These are phyloP conservation scores for Poteriospumella lacustris DNA, from an alignment of 108 stramenopile species.

Conservation along the genomic window DNA sequence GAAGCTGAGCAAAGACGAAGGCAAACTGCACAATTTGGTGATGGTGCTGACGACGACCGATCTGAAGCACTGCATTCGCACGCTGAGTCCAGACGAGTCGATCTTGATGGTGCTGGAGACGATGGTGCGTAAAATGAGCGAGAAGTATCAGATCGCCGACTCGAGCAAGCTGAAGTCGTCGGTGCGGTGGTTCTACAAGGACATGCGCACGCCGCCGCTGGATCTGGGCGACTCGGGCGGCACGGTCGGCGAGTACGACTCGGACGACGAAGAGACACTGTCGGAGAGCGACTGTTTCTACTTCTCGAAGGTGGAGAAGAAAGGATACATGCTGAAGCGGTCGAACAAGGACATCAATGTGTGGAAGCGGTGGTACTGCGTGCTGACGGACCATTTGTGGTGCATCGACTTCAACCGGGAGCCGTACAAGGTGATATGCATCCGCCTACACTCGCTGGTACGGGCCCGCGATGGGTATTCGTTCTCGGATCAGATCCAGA, in stretches of 20 bases:
- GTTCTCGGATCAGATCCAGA: neutral
- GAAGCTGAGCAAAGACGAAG: neutral
- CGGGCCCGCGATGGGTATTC: neutral
- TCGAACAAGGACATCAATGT: neutral
- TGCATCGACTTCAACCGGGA: neutral
- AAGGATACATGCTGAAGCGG: neutral
- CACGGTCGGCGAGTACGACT: neutral
- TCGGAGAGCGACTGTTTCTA: conserved; percentile 1
- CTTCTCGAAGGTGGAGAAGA: neutral
- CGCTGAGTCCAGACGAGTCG: neutral
- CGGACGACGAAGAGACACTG: conserved; percentile 7
- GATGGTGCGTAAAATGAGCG: neutral
- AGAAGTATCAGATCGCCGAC: neutral
- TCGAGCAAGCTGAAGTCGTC: neutral
- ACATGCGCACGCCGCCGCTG: neutral
- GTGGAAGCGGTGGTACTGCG: neutral
- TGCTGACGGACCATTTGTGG: conserved; percentile 25
- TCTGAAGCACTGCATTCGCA: neutral
- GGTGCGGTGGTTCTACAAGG: conserved; percentile 20
- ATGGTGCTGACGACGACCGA: neutral
- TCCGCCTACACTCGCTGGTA: neutral
- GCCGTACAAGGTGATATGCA: neutral
- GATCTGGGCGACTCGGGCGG: neutral
- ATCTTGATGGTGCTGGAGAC: neutral
- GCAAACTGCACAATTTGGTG: neutral